A percentile compares a stretch with the other conserved stretches of the same genome.
These are phyloP conservation scores for Globisporangium paddicum DNA, from an alignment of 352 stramenopile species.

Conservation along the genomic window DNA sequence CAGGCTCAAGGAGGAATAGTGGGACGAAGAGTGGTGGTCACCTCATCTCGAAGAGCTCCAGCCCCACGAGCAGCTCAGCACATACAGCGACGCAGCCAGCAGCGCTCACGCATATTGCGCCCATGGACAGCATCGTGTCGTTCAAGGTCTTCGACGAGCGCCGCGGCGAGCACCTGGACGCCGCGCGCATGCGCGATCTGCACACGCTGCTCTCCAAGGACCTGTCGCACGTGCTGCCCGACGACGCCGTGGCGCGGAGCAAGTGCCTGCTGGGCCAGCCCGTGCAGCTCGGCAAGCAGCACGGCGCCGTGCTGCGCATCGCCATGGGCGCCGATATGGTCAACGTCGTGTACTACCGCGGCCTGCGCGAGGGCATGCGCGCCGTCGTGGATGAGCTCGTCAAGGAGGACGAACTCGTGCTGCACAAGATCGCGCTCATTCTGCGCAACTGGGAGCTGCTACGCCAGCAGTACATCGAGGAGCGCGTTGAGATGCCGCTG, in stretches of 20 bases:
- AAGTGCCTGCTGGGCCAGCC: constrained; percentile 77
- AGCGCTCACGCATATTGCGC: constrained; percentile 11
- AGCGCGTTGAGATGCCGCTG: constrained; percentile 26
- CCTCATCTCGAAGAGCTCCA: neutral
- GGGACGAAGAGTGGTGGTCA: neutral
- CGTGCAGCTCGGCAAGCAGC: constrained; percentile 66
- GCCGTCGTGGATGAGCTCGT: constrained; percentile 37
- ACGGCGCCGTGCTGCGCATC: constrained; percentile 69
- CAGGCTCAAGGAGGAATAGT: constrained; percentile 2
- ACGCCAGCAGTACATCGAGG: constrained; percentile 55
- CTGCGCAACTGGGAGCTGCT: constrained; percentile 64
- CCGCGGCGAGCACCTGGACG: constrained; percentile 33
- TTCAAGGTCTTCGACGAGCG: constrained; percentile 64
- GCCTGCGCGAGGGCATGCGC: constrained; percentile 24
- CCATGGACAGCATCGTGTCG: constrained; percentile 75
- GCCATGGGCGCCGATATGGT: constrained; percentile 87
- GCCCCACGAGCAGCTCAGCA: neutral
- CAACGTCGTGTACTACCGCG: constrained; percentile 52
- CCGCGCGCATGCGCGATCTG: constrained; percentile 48
- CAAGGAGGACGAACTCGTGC: constrained; percentile 44
- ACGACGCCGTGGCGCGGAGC: constrained; percentile 43
- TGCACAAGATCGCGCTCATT: constrained; percentile 71
- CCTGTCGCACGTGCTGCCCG: constrained; percentile 42
- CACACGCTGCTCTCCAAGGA: constrained; percentile 73
- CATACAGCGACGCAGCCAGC: neutral